phyloP scores from a whole-genome alignment of 345 rosid genomes.

The Pugionium dolabratum region DNA sequence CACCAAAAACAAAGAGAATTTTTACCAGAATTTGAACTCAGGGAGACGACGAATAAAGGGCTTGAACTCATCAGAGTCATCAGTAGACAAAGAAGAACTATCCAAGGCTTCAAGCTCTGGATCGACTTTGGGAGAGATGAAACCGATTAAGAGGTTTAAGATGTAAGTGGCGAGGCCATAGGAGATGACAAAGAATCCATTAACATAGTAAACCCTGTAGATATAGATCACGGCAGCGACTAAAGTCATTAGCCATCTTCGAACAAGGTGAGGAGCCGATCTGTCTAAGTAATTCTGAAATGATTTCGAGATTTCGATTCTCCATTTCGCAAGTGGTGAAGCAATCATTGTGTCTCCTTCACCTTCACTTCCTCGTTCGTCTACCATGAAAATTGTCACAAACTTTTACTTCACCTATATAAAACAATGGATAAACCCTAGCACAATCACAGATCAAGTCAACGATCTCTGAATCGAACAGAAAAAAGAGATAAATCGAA shows the following conservation, averaged over 20 bases:
- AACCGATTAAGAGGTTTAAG: constrained; percentile 77
- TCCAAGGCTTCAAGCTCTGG: constrained; percentile 68
- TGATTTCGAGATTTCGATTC: constrained; percentile 47
- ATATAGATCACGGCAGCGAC: constrained; percentile 53
- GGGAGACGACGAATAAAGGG: constrained; percentile 86
- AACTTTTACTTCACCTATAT: background rate
- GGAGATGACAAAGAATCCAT: constrained; percentile 63
- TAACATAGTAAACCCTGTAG: constrained; percentile 54
- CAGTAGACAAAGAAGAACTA: constrained; percentile 51
- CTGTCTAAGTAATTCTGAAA: constrained; percentile 55
- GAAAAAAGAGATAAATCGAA: background rate
- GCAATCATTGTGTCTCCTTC: constrained; percentile 27
- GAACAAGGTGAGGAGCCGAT: constrained; percentile 47
- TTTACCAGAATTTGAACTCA: constrained; percentile 79
- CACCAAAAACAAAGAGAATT: background rate
- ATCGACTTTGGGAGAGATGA: constrained; percentile 75
- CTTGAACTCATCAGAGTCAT: constrained; percentile 62
- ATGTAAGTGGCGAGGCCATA: constrained; percentile 77
- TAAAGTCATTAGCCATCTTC: constrained; percentile 67
- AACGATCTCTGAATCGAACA: background rate
- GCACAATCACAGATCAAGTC: constrained; percentile 6
- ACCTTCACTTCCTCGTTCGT: constrained; percentile 39
- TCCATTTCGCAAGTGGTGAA: constrained; percentile 47
- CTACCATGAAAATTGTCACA: constrained; percentile 42
- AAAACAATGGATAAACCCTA: constrained; percentile 13